phyloP scores from a whole-genome alignment of 768 basidiomycete genomes.

The Gymnopilus junonius region DNA sequence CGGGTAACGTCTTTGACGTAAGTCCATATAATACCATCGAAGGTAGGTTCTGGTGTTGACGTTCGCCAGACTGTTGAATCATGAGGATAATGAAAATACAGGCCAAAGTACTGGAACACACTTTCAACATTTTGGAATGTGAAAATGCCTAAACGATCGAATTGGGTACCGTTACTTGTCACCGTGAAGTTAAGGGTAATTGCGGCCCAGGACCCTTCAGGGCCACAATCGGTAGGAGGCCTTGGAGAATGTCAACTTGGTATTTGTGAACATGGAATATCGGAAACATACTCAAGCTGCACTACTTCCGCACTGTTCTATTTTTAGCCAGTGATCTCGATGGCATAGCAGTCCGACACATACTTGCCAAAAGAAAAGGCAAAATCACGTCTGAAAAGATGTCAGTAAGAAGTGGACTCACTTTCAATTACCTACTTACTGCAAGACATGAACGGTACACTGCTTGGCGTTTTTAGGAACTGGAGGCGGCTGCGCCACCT shows the following conservation, averaged over 20 bases:
- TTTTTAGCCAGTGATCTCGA: background rate
- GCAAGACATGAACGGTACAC: slow-evolving; percentile 67
- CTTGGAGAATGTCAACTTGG: slow-evolving; percentile 35
- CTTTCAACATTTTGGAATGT: slow-evolving; percentile 82
- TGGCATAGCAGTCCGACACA: slow-evolving; percentile 22
- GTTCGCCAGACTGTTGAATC: slow-evolving; percentile 69
- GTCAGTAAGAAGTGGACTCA: background rate
- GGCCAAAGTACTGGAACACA: slow-evolving; percentile 32
- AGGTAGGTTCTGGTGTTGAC: slow-evolving; percentile 77
- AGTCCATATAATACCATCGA: slow-evolving; percentile 78
- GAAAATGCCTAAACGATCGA: slow-evolving; percentile 72
- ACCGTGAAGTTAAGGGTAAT: slow-evolving; percentile 79
- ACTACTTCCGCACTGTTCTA: slow-evolving; percentile 64
- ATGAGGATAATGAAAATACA: background rate
- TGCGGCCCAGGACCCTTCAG: slow-evolving; percentile 73
- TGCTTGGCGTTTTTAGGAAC: slow-evolving; percentile 62
- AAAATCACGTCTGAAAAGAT: slow-evolving; percentile 60
- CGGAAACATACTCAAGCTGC: slow-evolving; percentile 51
- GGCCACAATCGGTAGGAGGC: slow-evolving; percentile 75
- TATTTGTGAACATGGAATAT: background rate
- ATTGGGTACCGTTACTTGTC: slow-evolving; percentile 79
- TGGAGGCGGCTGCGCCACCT: slow-evolving; percentile 74
- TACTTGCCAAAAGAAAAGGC: slow-evolving; percentile 73
- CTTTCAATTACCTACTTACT: slow-evolving; percentile 42
- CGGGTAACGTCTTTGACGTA: slow-evolving; percentile 77